Base-by-base conservation (phyloP, 2,329 filamentous ascomycete species). In the Corynespora cassiicola region DNA sequence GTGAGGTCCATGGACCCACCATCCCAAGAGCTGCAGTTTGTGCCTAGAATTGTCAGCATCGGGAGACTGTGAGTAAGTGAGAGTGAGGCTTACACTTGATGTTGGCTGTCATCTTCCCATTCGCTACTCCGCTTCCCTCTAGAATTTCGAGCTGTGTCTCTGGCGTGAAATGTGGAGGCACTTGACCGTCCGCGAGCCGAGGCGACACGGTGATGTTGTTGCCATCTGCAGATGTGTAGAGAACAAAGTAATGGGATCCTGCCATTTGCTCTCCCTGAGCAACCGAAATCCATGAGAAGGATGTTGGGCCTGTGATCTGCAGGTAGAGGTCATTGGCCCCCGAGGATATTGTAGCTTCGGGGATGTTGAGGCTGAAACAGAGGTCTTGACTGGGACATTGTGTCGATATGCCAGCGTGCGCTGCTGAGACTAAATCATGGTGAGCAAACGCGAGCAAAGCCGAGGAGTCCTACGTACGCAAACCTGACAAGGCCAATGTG, bases 191-290 rank as follows among this genome's bases (percentile, higher is more conserved):
- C 19, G 76, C 79, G 3, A 61, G 52, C 15, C 84, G 77, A 1
- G 81, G 74, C 45, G 81, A 85, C 36, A 86, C 58, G 1, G 83
- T 86, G 16, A 86, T 73, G 55, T 85, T 85, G 4, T 4, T 45
- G 45, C 77, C 77, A 3, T 52, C 48, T 42, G 82, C 73, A 16
- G 49, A 34, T 29, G 78, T 66, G 61, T 86, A 86, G 50, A 85
- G 72, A 54, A 86, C 48, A 56, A 86, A 85, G 40, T 86, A 83
- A 58, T 82, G 77, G 32, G 82, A 63, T 20, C 74, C 77, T 10
- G 59, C 25, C 83, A 86, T 86, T 26, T 47, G 42, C 0, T 56
- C 51, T 29, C 83, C 83, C 20, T 78, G 79, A 19, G 80, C 83
- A 12, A 85, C 68, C 7, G 72, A 78, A 11, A 83, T 73, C 83